Conservation (phyloP, 805 yeast species). For the Spathaspora arborariae region DNA sequence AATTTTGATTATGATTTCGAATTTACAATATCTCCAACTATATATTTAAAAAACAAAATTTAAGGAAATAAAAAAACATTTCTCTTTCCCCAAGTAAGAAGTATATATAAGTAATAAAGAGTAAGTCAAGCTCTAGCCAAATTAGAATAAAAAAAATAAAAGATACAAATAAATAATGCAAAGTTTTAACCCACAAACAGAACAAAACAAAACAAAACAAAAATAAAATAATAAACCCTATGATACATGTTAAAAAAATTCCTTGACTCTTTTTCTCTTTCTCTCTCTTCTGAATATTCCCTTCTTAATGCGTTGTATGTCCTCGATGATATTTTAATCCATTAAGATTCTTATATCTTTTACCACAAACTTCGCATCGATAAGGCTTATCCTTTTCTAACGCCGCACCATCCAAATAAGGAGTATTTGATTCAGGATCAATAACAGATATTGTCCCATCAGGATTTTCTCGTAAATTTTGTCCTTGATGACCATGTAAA, state of each 20-base stretch:
- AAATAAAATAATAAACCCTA: background rate
- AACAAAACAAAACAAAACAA: background rate
- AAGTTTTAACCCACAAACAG: background rate
- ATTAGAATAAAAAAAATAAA: background rate
- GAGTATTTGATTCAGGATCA: constrained; percentile 86
- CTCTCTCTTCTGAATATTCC: background rate
- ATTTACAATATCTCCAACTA: no score
- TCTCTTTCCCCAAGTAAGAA: background rate
- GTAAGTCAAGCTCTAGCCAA: background rate
- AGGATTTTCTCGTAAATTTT: constrained; percentile 81
- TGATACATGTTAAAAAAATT: background rate
- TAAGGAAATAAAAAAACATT: no score
- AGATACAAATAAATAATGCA: background rate
- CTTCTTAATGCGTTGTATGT: constrained; percentile 82
- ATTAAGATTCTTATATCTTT: constrained; percentile 90
- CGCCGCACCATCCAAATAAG: constrained; percentile 90
- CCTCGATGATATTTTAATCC: constrained; percentile 97
- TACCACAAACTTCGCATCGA: constrained; percentile 97
- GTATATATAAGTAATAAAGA: background rate
- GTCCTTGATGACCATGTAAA: constrained; percentile 95
- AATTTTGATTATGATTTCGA: no score
- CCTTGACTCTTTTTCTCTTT: background rate
- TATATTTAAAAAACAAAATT: background rate
- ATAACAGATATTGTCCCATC: constrained; percentile 92
- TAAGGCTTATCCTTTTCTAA: constrained; percentile 98